These are phyloP conservation scores for Teratosphaeria gauchensis DNA, from an alignment of 2,329 filamentous ascomycete genomes.

Conservation along the genomic window DNA sequence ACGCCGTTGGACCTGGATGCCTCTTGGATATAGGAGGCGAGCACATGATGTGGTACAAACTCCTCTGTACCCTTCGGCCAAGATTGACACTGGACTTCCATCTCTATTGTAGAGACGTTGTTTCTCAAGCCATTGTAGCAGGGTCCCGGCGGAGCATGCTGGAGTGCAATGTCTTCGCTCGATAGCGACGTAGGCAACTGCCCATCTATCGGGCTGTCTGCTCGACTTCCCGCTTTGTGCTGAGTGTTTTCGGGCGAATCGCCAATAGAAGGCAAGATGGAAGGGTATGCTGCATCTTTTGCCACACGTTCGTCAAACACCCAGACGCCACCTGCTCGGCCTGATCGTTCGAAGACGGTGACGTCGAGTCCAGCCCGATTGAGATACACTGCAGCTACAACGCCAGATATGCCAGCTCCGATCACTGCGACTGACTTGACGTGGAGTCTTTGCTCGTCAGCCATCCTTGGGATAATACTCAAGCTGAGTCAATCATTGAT, in stretches of 20 bases:
- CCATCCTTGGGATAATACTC: neutral
- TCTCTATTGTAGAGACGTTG: slow-evolving; percentile 44
- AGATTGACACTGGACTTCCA: slow-evolving; percentile 38
- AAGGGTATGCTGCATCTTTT: slow-evolving; percentile 40
- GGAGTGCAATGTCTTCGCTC: neutral
- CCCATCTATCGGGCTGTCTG: slow-evolving; percentile 10
- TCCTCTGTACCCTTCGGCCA: slow-evolving; percentile 54
- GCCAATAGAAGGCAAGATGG: slow-evolving; percentile 26
- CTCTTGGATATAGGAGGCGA: slow-evolving; percentile 54
- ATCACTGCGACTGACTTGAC: slow-evolving; percentile 31
- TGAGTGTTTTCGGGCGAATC: slow-evolving; percentile 19
- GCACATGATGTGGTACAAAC: slow-evolving; percentile 46
- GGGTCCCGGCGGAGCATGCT: slow-evolving; percentile 19
- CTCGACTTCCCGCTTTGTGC: neutral
- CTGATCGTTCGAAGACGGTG: slow-evolving; percentile 45
- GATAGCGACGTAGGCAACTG: neutral
- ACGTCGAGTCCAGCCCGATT: slow-evolving; percentile 38
- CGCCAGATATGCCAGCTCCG: slow-evolving; percentile 44
- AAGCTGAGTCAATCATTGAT: neutral
- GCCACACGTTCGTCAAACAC: slow-evolving; percentile 42
- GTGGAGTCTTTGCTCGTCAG: slow-evolving; percentile 28
- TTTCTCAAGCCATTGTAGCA: slow-evolving; percentile 46
- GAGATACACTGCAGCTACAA: slow-evolving; percentile 40
- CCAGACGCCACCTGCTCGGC: slow-evolving; percentile 47
- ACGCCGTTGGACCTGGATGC: slow-evolving; percentile 45